These are phyloP conservation scores for Termitomyces sp. DNA, from an alignment of 768 basidiomycete species.

Conservation along the genomic window DNA sequence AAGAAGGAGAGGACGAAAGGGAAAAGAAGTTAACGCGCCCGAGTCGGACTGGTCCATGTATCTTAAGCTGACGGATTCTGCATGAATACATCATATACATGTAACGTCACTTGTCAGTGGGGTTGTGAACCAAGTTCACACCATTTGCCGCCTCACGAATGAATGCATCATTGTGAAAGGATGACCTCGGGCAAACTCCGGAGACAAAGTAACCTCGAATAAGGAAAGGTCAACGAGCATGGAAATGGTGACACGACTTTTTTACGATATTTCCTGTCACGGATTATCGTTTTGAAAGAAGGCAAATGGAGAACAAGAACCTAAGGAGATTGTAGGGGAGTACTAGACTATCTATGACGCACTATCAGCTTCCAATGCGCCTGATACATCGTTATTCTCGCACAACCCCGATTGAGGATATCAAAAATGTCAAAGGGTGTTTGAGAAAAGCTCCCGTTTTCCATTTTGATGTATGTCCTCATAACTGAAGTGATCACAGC, in stretches of 20 bases:
- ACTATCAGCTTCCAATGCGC: background rate
- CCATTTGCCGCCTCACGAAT: background rate
- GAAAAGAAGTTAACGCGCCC: background rate
- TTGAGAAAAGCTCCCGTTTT: background rate
- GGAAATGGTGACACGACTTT: background rate
- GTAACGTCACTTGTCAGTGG: background rate
- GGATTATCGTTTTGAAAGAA: background rate
- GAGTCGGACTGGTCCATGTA: background rate
- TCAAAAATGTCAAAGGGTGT: background rate
- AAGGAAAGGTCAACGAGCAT: background rate
- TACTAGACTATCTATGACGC: too few relatives aligned
- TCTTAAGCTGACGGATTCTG: background rate
- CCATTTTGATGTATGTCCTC: background rate
- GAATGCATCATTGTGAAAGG: background rate
- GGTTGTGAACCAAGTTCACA: background rate
- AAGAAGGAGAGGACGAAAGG: background rate
- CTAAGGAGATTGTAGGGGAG: background rate
- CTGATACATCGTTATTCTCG: background rate
- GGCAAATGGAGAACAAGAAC: background rate
- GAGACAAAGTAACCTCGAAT: background rate
- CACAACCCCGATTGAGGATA: background rate
- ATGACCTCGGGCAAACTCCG: background rate
- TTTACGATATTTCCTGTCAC: background rate
- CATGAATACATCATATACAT: background rate
- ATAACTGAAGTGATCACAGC: background rate